Conservation (phyloP, 495 filamentous ascomycete genomes). For the Ramalina peruviana region DNA sequence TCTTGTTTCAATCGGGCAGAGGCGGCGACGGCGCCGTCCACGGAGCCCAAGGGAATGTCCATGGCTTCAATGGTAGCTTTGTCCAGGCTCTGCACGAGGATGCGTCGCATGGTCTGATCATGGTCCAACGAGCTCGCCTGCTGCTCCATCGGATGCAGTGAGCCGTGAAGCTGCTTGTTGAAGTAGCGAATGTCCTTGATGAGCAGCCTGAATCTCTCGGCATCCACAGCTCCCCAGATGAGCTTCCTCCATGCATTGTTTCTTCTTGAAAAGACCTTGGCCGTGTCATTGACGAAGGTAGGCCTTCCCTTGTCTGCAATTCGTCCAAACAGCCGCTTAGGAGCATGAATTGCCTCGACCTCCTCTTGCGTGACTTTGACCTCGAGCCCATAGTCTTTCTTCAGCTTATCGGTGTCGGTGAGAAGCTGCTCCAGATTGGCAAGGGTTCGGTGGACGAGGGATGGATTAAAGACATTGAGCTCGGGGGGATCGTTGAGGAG, state of each 20-base stretch:
- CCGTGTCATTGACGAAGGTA: neutral
- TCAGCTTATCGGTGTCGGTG: neutral
- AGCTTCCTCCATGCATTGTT: slow-evolving; percentile 8
- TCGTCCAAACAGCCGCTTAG: neutral
- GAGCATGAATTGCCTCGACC: neutral
- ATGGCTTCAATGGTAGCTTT: neutral
- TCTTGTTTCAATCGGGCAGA: neutral
- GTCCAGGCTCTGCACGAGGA: neutral
- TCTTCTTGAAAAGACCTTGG: neutral
- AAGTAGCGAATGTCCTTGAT: slow-evolving; percentile 9
- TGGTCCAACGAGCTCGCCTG: neutral
- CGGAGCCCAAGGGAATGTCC: neutral
- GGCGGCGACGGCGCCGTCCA: neutral
- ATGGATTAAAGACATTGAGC: neutral
- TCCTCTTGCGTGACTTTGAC: slow-evolving; percentile 2
- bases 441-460: neutral
- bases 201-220: slow-evolving; percentile 11
- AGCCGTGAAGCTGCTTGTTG: slow-evolving; percentile 1
- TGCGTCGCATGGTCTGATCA: neutral
- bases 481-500: neutral
- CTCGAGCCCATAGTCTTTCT: slow-evolving; percentile 1
- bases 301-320: neutral
- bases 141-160: slow-evolving; percentile 5
- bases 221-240: slow-evolving; percentile 17
- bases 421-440: slow-evolving; percentile 3